Conservation (phyloP, 2,329 filamentous ascomycete genomes). For the Parafenestella ontariensis region DNA sequence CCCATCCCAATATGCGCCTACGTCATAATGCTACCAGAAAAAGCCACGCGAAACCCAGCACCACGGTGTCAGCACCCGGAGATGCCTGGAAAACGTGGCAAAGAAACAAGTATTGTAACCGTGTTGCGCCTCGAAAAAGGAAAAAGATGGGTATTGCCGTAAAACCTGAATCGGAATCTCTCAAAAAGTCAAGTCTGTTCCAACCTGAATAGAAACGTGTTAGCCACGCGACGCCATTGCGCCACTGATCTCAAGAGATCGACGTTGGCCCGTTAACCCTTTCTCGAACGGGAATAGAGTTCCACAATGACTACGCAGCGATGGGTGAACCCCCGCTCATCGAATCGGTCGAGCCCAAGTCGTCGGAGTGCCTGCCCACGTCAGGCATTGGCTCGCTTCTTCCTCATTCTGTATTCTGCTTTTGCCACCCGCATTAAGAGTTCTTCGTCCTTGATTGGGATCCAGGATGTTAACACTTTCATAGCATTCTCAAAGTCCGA, state of each 20-base stretch:
- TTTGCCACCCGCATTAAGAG: conserved; percentile 88
- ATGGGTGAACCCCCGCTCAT: conserved; percentile 17
- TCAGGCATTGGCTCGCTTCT: conserved; percentile 54
- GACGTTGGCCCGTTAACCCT: conserved; percentile 25
- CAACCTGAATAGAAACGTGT: conserved; percentile 30
- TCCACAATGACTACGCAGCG: conserved; percentile 18
- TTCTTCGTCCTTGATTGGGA: conserved; percentile 93
- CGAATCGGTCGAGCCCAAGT: conserved; percentile 8
- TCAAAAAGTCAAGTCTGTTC: conserved; percentile 23
- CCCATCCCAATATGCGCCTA: conserved; percentile 19
- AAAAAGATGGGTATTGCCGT: conserved; percentile 13
- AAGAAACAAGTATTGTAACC: neutral
- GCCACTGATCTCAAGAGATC: conserved; percentile 47
- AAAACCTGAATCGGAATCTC: conserved; percentile 14
- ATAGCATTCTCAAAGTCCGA: conserved; percentile 98
- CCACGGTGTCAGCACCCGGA: neutral
- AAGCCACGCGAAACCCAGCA: neutral
- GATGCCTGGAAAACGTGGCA: neutral
- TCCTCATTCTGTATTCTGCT: conserved; percentile 80
- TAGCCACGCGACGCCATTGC: conserved; percentile 41
- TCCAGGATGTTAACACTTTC: conserved; percentile 94
- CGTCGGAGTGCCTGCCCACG: conserved; percentile 20
- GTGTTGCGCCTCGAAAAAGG: conserved; percentile 14
- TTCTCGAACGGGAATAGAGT: conserved; percentile 37
- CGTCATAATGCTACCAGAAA: conserved; percentile 6